phyloP scores from a whole-genome alignment of 768 basidiomycete species.

The Tulasnella sp. region DNA sequence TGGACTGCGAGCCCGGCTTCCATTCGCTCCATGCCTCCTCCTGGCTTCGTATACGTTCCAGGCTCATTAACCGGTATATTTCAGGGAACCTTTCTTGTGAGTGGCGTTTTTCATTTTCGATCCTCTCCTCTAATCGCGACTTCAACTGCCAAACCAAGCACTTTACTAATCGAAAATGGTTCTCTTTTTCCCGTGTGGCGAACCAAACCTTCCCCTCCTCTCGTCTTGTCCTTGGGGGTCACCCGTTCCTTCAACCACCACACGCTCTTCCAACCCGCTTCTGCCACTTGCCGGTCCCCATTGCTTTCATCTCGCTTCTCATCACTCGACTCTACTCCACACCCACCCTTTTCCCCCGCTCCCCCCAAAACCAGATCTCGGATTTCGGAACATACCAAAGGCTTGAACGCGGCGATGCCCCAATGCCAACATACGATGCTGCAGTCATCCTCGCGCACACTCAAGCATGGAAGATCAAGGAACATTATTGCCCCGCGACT shows the following conservation, averaged over 20 bases:
- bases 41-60: constrained; percentile 32
- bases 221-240: not conserved
- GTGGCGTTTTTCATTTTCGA: constrained; percentile 22
- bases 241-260: not conserved
- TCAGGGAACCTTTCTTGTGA: constrained; percentile 52
- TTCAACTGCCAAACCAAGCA: not conserved
- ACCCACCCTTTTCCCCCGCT: not conserved
- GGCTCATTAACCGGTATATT: constrained; percentile 47
- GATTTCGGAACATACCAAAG: not conserved
- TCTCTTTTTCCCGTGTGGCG: constrained; percentile 1
- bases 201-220: not conserved
- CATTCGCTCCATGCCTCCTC: constrained; percentile 19
- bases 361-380: too few species aligned
- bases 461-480: constrained; percentile 5
- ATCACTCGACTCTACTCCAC: not conserved
- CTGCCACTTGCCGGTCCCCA: not conserved
- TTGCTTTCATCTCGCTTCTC: not conserved
- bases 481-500: not conserved
- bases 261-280: not conserved
- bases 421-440: not conserved
- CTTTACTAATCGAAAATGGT: not conserved
- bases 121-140: not conserved
- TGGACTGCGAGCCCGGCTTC: constrained; percentile 25
- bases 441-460: not conserved
- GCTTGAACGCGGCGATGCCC: not conserved